These are phyloP conservation scores for Cairneyella variabilis DNA, from an alignment of 495 filamentous ascomycete species.

Conservation along the genomic window DNA sequence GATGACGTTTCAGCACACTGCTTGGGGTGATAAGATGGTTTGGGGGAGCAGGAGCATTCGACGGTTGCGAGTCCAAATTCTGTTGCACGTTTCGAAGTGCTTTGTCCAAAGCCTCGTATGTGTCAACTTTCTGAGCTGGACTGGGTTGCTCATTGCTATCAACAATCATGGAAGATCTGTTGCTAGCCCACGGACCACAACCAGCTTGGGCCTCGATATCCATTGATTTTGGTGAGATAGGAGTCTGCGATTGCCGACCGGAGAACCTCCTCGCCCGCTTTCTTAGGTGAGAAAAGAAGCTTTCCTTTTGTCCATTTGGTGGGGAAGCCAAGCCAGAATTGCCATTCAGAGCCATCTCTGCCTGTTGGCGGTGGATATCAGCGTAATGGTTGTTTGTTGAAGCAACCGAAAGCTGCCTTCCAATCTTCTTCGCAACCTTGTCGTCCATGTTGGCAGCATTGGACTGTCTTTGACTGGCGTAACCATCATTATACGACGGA, in stretches of 20 bases:
- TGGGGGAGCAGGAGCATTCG: conserved; percentile 51
- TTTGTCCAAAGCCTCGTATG: conserved; percentile 70
- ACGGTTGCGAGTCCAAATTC: conserved; percentile 49
- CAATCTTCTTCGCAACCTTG: conserved; percentile 85
- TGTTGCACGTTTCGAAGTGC: conserved; percentile 70
- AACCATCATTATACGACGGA: conserved; percentile 38
- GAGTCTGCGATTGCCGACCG: conserved; percentile 71
- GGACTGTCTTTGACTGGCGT: conserved; percentile 23
- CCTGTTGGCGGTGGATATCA: conserved; percentile 84
- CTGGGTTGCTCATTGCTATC: conserved; percentile 53
- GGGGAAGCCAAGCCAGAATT: conserved; percentile 61
- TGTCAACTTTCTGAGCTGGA: conserved; percentile 55
- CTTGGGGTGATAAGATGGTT: conserved; percentile 47
- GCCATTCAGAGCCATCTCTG: conserved; percentile 88
- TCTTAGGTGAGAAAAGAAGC: conserved; percentile 95
- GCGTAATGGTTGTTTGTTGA: conserved; percentile 87
- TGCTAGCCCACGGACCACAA: conserved; percentile 80
- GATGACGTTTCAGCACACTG: conserved; percentile 58
- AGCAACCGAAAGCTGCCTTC: conserved; percentile 90
- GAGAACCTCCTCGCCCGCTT: conserved; percentile 93
- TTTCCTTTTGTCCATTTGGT: conserved; percentile 72
- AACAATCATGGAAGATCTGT: conserved; percentile 78
- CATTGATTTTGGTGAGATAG: conserved; percentile 67
- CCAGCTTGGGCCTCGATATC: conserved; percentile 90
- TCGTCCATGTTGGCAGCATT: conserved; percentile 54